Base-by-base conservation (phyloP, 352 stramenopile species). In the Hyaloperonospora arabidopsidis region DNA sequence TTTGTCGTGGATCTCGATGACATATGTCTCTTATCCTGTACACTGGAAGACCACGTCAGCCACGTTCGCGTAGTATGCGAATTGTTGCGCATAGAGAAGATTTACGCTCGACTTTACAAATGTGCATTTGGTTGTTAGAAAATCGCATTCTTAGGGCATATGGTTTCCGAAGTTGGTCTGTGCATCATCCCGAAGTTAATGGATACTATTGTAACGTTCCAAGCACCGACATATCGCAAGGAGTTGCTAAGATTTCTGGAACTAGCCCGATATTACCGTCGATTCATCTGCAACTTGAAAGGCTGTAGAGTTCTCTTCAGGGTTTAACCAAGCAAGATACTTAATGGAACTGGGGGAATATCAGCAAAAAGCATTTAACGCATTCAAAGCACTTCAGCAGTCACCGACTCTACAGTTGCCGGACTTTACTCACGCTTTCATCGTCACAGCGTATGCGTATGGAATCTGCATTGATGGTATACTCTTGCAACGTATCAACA, bases 1-100 rank as follows among this genome's bases (percentile, higher is more conserved):
- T 32, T 53, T 14, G 44, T 59, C 1, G 52, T 54, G 12, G 49
- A 54, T 40, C 25, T 59, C 1, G 35, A 49, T 17, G 52, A 53
- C 15, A 59, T 53, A 17, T 49, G 52, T n/a, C 22, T 59, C 2
- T 53, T 59, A 22, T 59, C 44, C 0, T 34, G 45, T 18, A 49
- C 52, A 25, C 5, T 43, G 22, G 36, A 49, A 7, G 52, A 59
- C 2, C 52, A 59, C 19, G 17, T 29, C 13, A 15, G 12, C 2
- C 18, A 46, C 19, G 3, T 46, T 25, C 19, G 40, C 40, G 17
- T 5, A 15, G 40, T 28, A 28, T 46, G 6, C 40, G 5, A 28
- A 13, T n/a, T 46, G 17, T 46, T 46, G n/a, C 5, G 40, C 19
- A 28, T 28, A 15, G 34, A 39, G 14, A 39, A 17, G 40, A 12